Conservation (phyloP, 164 flowering plant genomes). For the Magnolia kwangsiensis region DNA sequence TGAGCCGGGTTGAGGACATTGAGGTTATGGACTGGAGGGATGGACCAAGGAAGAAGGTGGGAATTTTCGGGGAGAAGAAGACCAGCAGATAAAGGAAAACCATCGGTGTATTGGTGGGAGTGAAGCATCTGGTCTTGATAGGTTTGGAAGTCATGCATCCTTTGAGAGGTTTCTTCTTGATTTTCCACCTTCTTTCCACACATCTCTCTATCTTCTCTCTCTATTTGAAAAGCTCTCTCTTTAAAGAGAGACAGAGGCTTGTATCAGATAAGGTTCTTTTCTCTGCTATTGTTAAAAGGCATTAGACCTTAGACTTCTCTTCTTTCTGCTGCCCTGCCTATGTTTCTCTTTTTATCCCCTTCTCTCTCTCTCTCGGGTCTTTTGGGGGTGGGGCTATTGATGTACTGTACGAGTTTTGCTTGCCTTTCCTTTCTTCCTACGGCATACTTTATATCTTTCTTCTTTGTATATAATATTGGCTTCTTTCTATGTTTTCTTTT, state of each 20-base stretch:
- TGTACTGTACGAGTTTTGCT: conserved; percentile 12
- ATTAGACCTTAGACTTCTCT: conserved; percentile 4
- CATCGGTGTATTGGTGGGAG: conserved; percentile 27
- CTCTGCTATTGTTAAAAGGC: conserved; percentile 6
- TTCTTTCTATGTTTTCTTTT: neutral
- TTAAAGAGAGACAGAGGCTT: neutral
- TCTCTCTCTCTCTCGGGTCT: neutral
- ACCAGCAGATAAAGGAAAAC: conserved; percentile 26
- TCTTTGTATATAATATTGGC: neutral
- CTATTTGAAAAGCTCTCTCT: neutral
- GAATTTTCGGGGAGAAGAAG: conserved; percentile 40
- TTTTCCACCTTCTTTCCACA: conserved; percentile 35
- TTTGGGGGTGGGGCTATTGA: neutral
- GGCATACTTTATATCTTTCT: conserved; percentile 40
- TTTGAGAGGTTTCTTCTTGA: conserved; percentile 41
- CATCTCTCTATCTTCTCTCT: conserved; percentile 17
- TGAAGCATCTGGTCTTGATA: conserved; percentile 44
- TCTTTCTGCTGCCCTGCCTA: conserved; percentile 31
- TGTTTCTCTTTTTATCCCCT: conserved; percentile 36
- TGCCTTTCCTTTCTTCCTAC: conserved; percentile 77
- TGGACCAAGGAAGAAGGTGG: conserved; percentile 55
- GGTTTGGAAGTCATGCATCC: conserved; percentile 34
- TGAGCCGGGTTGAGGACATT: conserved; percentile 29
- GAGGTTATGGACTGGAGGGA: conserved; percentile 47
- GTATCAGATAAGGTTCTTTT: neutral